Base-by-base conservation (phyloP, 73 alveolate species). In the Stentor roeselii region DNA sequence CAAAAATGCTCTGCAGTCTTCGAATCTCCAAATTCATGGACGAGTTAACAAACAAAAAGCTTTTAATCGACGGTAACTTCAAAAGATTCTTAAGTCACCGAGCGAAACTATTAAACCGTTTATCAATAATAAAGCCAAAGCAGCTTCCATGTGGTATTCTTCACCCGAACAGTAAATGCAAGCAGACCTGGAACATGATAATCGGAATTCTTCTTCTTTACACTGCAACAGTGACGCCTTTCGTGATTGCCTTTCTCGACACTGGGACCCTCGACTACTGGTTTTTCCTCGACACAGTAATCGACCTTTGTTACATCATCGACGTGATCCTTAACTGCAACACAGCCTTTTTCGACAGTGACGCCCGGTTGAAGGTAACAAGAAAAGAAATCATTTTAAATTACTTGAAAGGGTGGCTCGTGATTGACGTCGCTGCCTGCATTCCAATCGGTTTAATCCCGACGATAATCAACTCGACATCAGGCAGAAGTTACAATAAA, bases 211-310 rank as follows among this genome's bases (percentile, higher is more conserved):
- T 21, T 15, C 80, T 67, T 15, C 41, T 67, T n/a, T 67, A 67
- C 34, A 67, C 80, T 0, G 80, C 80, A 67, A 21, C 37, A 67
- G 41, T 67, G 27, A 67, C 80, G 14, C 80, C 80, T 21, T 67
- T 67, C 14, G 80, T 67, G 0, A 67, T 67, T 30, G 80, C 80
- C 21, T 67, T 67, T 67, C 37, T 67, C 27, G 80, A 1, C 0
- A 67, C 80, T 21, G 14, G 21, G 34, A 67, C 50, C 34, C 34
- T 21, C 27, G 80, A 67, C 34, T 21, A 27, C 14, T 67, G 80
- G 80, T 67, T 67, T 67, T 30, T 21, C 15, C 11, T 67, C 14
- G 80, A 67, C 2, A 21, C 37, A 27, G 41, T 2, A 1, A 67
- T 32, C 11, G 80, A 67, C 37, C 11, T 67, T 21, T 67, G 41